These are phyloP conservation scores for Rosa chinensis DNA, from an alignment of 306 rosid species.

Conservation along the genomic window DNA sequence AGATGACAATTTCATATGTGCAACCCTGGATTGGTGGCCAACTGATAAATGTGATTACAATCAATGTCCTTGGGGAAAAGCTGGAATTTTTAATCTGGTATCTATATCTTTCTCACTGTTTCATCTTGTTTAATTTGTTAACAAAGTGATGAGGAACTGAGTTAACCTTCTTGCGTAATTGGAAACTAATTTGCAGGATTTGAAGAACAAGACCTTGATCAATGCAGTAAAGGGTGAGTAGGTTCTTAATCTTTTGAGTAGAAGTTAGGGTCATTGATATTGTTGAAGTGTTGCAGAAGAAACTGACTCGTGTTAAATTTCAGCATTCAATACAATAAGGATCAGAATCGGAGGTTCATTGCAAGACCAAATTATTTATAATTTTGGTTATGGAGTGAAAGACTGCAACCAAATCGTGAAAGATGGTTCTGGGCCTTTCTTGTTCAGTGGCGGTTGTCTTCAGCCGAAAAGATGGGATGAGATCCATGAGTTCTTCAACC, in stretches of 20 bases:
- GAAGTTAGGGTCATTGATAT: background rate
- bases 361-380: conserved; percentile 54
- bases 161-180: background rate
- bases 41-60: conserved; percentile 47
- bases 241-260: background rate
- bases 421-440: conserved; percentile 38
- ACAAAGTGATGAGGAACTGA: background rate
- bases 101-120: background rate
- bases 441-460: conserved; percentile 55
- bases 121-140: background rate
- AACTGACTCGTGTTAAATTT: background rate
- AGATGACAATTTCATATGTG: conserved; percentile 61
- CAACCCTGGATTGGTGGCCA: conserved; percentile 83
- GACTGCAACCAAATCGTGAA: conserved; percentile 31
- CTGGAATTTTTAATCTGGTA: conserved; percentile 56
- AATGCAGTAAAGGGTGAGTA: conserved; percentile 59
- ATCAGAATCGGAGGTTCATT: conserved; percentile 74
- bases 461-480: conserved; percentile 52
- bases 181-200: conserved; percentile 36
- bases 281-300: background rate
- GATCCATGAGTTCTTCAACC: conserved; percentile 32
- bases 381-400: conserved; percentile 32
- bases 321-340: conserved; percentile 56
- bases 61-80: conserved; percentile 57
- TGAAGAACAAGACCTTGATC: conserved; percentile 40